A percentile compares a stretch with the other conserved stretches of the same genome.
Conservation (phyloP, 768 basidiomycete genomes). For the Tulasnella calospora region DNA sequence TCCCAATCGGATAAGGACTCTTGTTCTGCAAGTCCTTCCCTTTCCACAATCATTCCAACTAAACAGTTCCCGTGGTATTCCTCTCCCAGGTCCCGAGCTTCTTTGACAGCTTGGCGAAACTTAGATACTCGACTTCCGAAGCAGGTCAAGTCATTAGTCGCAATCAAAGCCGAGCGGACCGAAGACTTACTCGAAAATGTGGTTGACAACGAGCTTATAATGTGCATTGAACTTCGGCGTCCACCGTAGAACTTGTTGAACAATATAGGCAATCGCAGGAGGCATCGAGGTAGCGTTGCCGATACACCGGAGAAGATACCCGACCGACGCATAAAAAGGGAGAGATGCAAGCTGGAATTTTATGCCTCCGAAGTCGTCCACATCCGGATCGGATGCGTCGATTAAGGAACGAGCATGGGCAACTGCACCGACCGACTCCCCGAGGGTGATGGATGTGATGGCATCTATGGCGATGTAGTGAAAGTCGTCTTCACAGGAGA, state of each 20-base stretch:
- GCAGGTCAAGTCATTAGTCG: not conserved
- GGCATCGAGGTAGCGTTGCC: not conserved
- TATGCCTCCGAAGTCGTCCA: not conserved
- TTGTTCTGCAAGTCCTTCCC: not conserved
- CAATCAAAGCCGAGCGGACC: not conserved
- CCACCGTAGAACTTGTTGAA: not conserved
- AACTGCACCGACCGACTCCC: not conserved
- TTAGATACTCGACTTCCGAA: not conserved
- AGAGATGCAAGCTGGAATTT: not conserved
- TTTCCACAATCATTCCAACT: not conserved
- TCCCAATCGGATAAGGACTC: not conserved
- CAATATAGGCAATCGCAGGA: not conserved
- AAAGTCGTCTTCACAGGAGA: conserved; percentile 2
- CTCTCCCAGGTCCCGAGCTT: not conserved
- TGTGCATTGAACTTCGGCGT: not conserved
- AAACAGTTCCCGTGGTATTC: not conserved
- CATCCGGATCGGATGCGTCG: not conserved
- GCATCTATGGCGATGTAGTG: not conserved
- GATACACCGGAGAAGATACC: not conserved
- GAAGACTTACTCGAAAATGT: not conserved
- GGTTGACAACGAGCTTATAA: not conserved
- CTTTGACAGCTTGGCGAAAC: not conserved
- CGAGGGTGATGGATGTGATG: not conserved
- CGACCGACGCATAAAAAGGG: not conserved
- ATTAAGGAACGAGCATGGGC: not conserved